Conservation (phyloP, 345 rosid genomes). For the Eutrema heterophyllum region DNA sequence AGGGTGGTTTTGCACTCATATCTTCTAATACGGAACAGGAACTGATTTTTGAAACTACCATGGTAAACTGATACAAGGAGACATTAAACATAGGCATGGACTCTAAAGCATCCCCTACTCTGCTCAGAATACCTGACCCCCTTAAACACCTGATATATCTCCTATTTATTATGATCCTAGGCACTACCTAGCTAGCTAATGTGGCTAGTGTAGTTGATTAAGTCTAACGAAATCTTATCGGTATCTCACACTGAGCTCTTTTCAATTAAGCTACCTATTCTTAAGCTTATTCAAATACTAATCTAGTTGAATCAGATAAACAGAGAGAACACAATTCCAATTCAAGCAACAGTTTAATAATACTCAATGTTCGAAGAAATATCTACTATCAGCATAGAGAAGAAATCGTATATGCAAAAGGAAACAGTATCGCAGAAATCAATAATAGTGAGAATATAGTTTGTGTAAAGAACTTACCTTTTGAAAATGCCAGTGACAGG, state of each 20-base stretch:
- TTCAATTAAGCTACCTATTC: neutral
- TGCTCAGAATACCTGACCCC: neutral
- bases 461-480: slow-evolving; percentile 47
- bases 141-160: neutral
- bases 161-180: neutral
- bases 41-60: neutral
- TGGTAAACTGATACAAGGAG: neutral
- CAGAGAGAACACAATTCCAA: neutral
- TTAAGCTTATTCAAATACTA: slow-evolving; percentile 1
- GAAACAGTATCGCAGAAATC: neutral
- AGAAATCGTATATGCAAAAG: neutral
- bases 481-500: slow-evolving; percentile 61
- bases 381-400: neutral
- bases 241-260: neutral
- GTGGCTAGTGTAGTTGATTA: neutral
- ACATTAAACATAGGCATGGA: neutral
- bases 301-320: neutral
- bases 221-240: neutral
- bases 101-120: neutral
- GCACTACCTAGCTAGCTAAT: neutral
- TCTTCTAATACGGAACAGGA: neutral
- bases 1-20: neutral
- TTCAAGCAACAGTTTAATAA: neutral
- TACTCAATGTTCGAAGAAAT: neutral
- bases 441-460: neutral